Conservation (phyloP, 2,329 filamentous ascomycete genomes). For the Neobulgaria alba region DNA sequence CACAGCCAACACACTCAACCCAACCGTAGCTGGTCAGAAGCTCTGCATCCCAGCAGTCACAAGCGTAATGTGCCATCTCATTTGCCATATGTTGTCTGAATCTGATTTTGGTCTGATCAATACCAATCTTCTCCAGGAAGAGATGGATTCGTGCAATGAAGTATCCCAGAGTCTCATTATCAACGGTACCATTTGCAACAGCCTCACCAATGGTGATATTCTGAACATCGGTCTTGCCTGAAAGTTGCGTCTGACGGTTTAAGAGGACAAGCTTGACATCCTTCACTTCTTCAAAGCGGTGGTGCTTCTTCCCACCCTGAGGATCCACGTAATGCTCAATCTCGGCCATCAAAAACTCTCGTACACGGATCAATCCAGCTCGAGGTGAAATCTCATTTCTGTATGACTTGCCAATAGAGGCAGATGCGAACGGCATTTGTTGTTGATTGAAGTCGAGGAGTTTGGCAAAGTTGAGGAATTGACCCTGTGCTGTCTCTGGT, state of each 20-base stretch:
- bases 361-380: conserved; percentile 82
- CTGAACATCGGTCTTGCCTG: conserved; percentile 69
- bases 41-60: conserved; percentile 97
- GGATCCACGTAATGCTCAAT: conserved; percentile 99
- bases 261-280: conserved; percentile 77
- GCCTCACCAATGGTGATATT: conserved; percentile 77
- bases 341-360: conserved; percentile 98
- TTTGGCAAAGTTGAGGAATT: conserved; percentile 96
- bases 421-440: conserved; percentile 93
- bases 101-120: conserved; percentile 79
- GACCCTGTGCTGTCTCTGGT: conserved; percentile 93
- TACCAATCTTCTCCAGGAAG: conserved; percentile 81
- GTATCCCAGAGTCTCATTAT: conserved; percentile 97
- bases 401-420: conserved; percentile 96
- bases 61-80: conserved; percentile 88
- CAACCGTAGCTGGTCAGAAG: conserved; percentile 86
- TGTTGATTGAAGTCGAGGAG: conserved; percentile 94
- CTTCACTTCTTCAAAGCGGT: conserved; percentile 77
- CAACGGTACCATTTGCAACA: conserved; percentile 72
- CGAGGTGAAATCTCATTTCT: conserved; percentile 96
- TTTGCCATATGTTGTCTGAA: conserved; percentile 96
- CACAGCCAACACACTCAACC: conserved; percentile 97
- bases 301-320: conserved; percentile 87
- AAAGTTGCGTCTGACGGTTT: conserved; percentile 75
- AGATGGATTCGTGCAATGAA: conserved; percentile 90